Evolutionary conservation across 1,284 basidiomycete species (phyloP), one percentile per base, ranked within the genome.

Genomic region (Pulveroboletus sp.): DNA sequence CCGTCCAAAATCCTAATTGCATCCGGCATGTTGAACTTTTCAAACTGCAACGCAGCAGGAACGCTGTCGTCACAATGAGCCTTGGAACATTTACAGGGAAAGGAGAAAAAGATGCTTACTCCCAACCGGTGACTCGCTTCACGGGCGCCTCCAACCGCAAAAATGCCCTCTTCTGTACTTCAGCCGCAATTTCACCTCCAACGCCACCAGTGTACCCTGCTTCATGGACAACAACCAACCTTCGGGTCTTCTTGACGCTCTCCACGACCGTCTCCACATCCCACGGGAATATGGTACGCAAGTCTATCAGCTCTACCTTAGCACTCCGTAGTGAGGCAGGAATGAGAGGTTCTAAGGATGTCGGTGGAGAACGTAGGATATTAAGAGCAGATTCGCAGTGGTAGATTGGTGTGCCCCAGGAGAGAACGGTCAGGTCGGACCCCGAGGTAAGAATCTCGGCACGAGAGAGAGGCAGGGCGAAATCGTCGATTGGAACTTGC

Each of bases 341-440:
- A 18, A 97, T 77, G 62, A 91, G 83, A 11, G 78, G 71, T 28
- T 84, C 82, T n/a, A 97, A 75, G 18, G 80, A 73, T 6, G 81
- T 71, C 1, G 90, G 84, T 0, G 96, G 94, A 56, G 80, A 77
- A 4, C 72, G 72, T 22, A 95, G 76, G 67, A 93, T 75, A 61
- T 83, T 79, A 5, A 94, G 69, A 0, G 91, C 91, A 46, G 88
- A 81, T 74, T 96, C 92, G 73, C 93, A 94, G 60, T 91, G 88
- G 75, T 95, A 97, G 25, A 98, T 74, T 0, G 95, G 93, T 15
- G 94, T 96, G 17, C 95, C 95, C 85, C 93, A 98, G 6, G 92
- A 87, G 28, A 98, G 80, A 8, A 98, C 74, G 0, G 96, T 98
- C 11, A 98, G 74, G 69, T 97, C 94, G 1, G 82, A 79, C 2